Conservation (phyloP, 129 eudicot genomes). For the Solidago caesia region DNA sequence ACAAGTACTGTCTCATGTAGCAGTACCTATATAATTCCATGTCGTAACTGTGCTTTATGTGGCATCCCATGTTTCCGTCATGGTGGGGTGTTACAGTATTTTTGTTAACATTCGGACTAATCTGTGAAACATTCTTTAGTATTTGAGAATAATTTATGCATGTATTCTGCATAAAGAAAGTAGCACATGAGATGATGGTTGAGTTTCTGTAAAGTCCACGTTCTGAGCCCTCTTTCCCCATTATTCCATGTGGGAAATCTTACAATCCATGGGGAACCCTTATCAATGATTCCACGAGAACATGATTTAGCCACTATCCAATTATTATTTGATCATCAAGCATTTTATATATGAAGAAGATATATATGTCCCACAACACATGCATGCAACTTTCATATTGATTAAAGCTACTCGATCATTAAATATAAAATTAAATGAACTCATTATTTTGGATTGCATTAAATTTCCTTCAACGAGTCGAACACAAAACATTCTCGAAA, state of each 20-base stretch:
- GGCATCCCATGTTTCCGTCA: too few species aligned
- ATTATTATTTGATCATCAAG: slow-evolving; percentile 10
- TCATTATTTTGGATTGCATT: too few species aligned
- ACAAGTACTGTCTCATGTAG: too few species aligned
- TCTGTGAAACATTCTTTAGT: too few species aligned
- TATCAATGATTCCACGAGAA: slow-evolving; percentile 16
- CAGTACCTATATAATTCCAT: too few species aligned
- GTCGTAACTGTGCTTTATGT: too few species aligned
- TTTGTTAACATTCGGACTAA: too few species aligned
- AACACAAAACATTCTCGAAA: too few species aligned
- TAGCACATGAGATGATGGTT: slow-evolving; percentile 17
- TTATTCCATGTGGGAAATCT: slow-evolving; percentile 32
- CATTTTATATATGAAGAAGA: neutral
- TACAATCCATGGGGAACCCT: slow-evolving; percentile 11
- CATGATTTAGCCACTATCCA: slow-evolving; percentile 25
- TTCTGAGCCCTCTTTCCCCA: slow-evolving; percentile 18
- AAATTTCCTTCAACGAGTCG: too few species aligned
- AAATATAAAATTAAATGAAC: neutral
- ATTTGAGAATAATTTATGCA: neutral
- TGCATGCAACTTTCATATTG: neutral
- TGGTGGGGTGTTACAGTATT: too few species aligned
- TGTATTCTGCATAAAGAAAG: neutral
- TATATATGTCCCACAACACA: neutral
- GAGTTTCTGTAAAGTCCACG: slow-evolving; percentile 13
- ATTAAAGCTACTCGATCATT: neutral